Evolutionary conservation across 208 protist species (phyloP).

Genomic region (Crithidia acanthocephali): DNA sequence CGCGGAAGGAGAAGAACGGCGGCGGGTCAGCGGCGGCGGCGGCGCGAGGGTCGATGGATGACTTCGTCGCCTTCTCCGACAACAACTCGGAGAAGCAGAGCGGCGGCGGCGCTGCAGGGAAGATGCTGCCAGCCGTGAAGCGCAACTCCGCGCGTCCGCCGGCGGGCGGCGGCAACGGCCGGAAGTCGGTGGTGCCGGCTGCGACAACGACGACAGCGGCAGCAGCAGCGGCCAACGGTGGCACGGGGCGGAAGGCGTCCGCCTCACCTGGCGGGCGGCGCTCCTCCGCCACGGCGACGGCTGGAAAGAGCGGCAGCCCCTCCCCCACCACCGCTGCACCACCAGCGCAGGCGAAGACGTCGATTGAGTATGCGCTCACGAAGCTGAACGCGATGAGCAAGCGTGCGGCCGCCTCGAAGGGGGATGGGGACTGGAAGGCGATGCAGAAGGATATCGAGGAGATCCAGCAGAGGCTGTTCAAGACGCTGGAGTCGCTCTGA

Average conservation of each 20-base stretch:
- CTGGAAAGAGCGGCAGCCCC: neutral
- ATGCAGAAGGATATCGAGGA: conserved; percentile 56
- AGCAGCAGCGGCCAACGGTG: neutral
- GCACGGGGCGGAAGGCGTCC: neutral
- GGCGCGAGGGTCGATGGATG: conserved; percentile 7
- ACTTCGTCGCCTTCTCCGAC: conserved; percentile 12
- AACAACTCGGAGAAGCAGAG: neutral
- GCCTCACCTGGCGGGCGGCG: conserved; percentile 18
- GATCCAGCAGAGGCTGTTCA: conserved; percentile 50
- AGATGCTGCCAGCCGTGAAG: conserved; percentile 10
- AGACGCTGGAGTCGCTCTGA: conserved; percentile 28
- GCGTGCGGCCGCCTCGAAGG: conserved; percentile 16
- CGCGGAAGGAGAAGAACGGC: neutral
- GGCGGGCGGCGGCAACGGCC: neutral
- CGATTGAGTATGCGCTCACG: conserved; percentile 54
- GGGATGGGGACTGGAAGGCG: conserved; percentile 25
- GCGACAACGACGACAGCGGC: neutral
- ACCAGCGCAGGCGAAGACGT: conserved; percentile 32
- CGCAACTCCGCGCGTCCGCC: conserved; percentile 14
- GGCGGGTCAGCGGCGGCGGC: neutral
- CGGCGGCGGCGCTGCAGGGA: neutral
- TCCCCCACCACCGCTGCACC: conserved; percentile 5
- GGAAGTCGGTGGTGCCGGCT: neutral
- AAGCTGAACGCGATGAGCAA: conserved; percentile 62
- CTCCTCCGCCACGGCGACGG: neutral